Evolutionary conservation across 345 rosid species (phyloP).

Genomic region (Gossypium mustelinum): DNA sequence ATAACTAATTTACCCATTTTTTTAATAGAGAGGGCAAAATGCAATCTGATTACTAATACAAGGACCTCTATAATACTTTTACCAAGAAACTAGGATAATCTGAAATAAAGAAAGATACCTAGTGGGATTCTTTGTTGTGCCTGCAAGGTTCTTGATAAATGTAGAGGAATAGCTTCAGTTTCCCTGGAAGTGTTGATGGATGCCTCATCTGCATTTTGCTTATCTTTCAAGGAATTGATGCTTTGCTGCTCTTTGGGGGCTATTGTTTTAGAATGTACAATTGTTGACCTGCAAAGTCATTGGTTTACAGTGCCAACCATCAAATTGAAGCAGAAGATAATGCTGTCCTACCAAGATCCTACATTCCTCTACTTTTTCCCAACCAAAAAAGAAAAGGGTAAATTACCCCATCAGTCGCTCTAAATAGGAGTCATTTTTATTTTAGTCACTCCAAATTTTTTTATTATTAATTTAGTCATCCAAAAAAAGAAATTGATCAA

Average conservation of each 20-base stretch:
- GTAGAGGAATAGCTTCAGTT: constrained; percentile 39
- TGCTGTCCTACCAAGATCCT: background rate
- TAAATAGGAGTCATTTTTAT: too few species aligned
- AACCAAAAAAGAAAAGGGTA: too few species aligned
- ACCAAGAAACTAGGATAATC: background rate
- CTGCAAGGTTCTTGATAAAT: constrained; percentile 41
- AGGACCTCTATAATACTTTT: too few species aligned
- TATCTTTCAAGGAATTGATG: constrained; percentile 26
- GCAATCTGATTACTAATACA: too few species aligned
- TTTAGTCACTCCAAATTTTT: too few species aligned
- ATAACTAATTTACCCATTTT: too few species aligned
- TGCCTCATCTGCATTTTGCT: constrained; percentile 35
- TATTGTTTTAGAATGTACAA: constrained; percentile 52
- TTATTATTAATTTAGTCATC: too few species aligned
- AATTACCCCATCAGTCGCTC: too few species aligned
- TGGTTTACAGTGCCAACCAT: background rate
- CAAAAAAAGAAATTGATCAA: too few species aligned
- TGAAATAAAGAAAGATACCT: constrained; percentile 35
- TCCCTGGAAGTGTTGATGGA: constrained; percentile 34
- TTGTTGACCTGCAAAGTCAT: constrained; percentile 59
- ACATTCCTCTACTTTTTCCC: background rate
- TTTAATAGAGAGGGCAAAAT: too few species aligned
- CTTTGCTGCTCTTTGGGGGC: constrained; percentile 42
- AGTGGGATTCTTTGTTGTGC: constrained; percentile 53
- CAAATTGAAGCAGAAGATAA: background rate